Base-by-base conservation (phyloP, 306 rosid species). In the Astragalus glycyphyllos region DNA sequence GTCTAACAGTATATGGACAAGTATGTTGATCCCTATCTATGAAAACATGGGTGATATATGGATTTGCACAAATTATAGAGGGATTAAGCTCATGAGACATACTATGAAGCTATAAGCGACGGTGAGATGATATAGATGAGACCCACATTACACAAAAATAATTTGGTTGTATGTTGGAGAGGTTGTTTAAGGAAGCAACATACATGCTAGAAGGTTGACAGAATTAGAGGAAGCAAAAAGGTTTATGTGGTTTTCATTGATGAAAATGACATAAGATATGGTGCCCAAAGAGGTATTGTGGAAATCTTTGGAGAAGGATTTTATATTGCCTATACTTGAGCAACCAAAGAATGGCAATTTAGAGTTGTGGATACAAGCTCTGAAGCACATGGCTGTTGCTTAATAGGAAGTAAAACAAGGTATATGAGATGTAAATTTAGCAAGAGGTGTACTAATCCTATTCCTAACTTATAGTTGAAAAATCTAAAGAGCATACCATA, bases 21-120 rank as follows among this genome's bases (percentile, higher is more conserved):
- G 4, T 34, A 58, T 59, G 47, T 34, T 37, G 65, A 59, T n/a
- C 65, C 46, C 65, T 8, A 59, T 37, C 47, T 59, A 59, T 35
- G 37, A 37, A 8, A 12, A 56, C 65, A 14, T 13, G 13, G 8
- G 29, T 5, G 13, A 59, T 29, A 35, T 59, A 35, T 8, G 37
- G 38, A 59, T 26, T 23, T 29, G 2, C 47, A 13, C 65, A 10
- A 14, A 15, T 38, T 10, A 60, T 15, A 37, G 29, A 31, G 44
- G 31, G 13, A 2, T 35, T 59, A 35, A 13, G 47, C 31, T 59
- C 32, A 37, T 0, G 29, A 37, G 34, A 17, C 3, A 6, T 32
- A 58, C 34, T 6, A 31, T 7, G 63, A 58, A 32, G 63, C 44
- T 58, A n/a, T 58, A 6, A 17, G 44, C 31, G 63, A 32, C 42